These are phyloP conservation scores for Xerophyta viscosa DNA, from an alignment of 106 monocot genomes.

Conservation along the genomic window DNA sequence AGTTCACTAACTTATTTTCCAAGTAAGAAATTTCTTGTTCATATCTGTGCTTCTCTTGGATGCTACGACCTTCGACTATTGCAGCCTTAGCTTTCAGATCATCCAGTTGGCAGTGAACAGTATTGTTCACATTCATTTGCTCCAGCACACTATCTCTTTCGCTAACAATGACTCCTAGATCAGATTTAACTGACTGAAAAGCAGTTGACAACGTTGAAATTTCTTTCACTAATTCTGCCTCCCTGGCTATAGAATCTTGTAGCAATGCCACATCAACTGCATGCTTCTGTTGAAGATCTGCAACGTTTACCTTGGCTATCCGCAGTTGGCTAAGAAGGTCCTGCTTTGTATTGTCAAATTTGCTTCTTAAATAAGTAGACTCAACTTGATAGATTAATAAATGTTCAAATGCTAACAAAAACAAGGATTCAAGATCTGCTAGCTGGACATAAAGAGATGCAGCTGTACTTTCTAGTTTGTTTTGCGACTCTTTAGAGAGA, in stretches of 20 bases:
- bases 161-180: slow-evolving; percentile 12
- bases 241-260: slow-evolving; percentile 9
- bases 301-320: slow-evolving; percentile 12
- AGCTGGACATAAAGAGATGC: slow-evolving; percentile 23
- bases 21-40: slow-evolving; percentile 33
- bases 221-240: slow-evolving; percentile 35
- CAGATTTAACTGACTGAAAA: slow-evolving; percentile 25
- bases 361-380: slow-evolving; percentile 44
- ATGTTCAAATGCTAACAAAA: slow-evolving; percentile 22
- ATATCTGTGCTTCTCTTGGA: slow-evolving; percentile 12
- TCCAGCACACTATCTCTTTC: slow-evolving; percentile 24
- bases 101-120: slow-evolving; percentile 11
- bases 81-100: slow-evolving; percentile 16
- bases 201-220: slow-evolving; percentile 23
- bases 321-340: slow-evolving; percentile 21
- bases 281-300: slow-evolving; percentile 33
- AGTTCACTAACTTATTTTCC: slow-evolving; percentile 23
- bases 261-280: slow-evolving; percentile 9
- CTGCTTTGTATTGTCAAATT: slow-evolving; percentile 16
- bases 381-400: slow-evolving; percentile 40
- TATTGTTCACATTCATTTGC: slow-evolving; percentile 5
- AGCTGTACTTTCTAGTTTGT: slow-evolving; percentile 15
- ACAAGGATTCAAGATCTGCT: slow-evolving; percentile 37
- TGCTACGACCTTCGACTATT: slow-evolving; percentile 18
- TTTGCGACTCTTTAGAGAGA: slow-evolving; percentile 29